phyloP scores from a whole-genome alignment of 495 filamentous ascomycete species.

The Aspergillus sclerotioniger region DNA sequence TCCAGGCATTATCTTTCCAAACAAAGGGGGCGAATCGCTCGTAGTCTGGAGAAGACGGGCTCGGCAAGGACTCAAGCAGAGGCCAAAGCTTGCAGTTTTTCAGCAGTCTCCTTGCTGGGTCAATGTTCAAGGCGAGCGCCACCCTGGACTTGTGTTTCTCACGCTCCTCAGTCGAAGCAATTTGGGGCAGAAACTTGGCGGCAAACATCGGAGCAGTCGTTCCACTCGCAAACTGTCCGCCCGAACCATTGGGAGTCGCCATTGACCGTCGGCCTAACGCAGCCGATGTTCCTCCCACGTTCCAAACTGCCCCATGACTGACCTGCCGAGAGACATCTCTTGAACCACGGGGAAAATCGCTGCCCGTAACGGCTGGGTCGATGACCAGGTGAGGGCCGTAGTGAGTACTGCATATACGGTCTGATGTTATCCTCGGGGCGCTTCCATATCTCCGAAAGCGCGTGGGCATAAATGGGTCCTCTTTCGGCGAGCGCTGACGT shows the following conservation, averaged over 20 bases:
- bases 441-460: constrained; percentile 15
- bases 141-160: constrained; percentile 73
- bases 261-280: constrained; percentile 39
- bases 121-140: constrained; percentile 80
- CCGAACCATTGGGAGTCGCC: constrained; percentile 59
- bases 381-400: constrained; percentile 38
- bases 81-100: constrained; percentile 30
- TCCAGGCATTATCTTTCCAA: constrained; percentile 64
- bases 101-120: constrained; percentile 62
- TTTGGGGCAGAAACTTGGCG: constrained; percentile 61
- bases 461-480: constrained; percentile 64
- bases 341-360: constrained; percentile 2
- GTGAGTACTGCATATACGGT: constrained; percentile 25
- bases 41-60: constrained; percentile 31
- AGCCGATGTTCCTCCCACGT: constrained; percentile 66
- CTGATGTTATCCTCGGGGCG: constrained; percentile 21
- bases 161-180: constrained; percentile 55
- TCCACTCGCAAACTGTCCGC: constrained; percentile 62
- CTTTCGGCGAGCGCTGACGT: constrained; percentile 52
- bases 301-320: constrained; percentile 76
- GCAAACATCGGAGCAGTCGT: constrained; percentile 74
- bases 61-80: constrained; percentile 18
- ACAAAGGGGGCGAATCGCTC: constrained; percentile 35
- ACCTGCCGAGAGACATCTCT: constrained; percentile 36
- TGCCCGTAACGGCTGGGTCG: constrained; percentile 19